Conservation (phyloP, 1,284 basidiomycete genomes). For the Kwoniella shivajii region DNA sequence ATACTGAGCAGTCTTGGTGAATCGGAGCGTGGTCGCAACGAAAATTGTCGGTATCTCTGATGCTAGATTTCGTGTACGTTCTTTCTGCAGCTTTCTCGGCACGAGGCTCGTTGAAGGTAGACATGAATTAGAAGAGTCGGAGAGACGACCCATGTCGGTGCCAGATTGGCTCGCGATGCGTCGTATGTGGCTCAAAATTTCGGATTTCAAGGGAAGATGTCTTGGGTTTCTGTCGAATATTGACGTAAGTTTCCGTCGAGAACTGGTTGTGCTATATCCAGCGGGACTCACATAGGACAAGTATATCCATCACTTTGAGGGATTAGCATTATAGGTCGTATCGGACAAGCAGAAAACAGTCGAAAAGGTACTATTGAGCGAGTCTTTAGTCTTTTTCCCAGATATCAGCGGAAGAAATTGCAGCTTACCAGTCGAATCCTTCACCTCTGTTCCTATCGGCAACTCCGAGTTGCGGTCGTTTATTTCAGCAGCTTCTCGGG, state of each 20-base stretch:
- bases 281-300: conserved; percentile 22
- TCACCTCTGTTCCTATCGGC: background rate
- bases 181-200: background rate
- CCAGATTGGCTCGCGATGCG: background rate
- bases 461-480: background rate
- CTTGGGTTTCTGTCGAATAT: conserved; percentile 14
- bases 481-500: background rate
- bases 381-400: background rate
- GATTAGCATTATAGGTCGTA: conserved; percentile 23
- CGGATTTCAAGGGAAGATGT: background rate
- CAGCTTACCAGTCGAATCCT: background rate
- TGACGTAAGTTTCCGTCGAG: background rate
- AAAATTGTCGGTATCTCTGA: too few relatives aligned
- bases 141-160: background rate
- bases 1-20: too few relatives aligned
- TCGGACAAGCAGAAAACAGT: conserved; percentile 36
- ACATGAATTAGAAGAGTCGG: background rate
- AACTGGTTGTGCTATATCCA: background rate
- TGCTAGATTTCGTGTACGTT: too few relatives aligned
- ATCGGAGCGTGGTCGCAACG: too few relatives aligned
- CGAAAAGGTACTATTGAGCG: conserved; percentile 21
- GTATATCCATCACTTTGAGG: conserved; percentile 25
- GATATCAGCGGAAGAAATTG: conserved; percentile 20
- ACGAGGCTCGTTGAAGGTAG: background rate
- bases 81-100: too few relatives aligned